phyloP scores from a whole-genome alignment of 768 basidiomycete genomes.

The Flagelloscypha sp. region DNA sequence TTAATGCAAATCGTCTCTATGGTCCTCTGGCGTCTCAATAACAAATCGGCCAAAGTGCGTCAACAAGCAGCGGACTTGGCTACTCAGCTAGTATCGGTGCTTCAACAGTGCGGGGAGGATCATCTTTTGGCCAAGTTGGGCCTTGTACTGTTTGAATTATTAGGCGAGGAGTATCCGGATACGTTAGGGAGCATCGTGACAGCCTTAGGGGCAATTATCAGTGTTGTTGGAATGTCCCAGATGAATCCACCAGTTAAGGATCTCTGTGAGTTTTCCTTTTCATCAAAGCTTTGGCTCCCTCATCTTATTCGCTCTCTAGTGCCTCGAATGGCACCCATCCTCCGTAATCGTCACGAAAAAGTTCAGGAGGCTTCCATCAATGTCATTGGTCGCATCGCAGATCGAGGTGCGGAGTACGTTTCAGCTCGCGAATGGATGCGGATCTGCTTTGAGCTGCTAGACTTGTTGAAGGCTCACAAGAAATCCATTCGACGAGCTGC shows the following conservation, averaged over 20 bases:
- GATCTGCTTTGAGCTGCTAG: constrained; percentile 96
- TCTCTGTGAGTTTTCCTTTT: constrained; percentile 60
- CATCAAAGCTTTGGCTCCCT: constrained; percentile 1
- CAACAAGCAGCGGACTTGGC: constrained; percentile 99
- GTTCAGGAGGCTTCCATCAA: constrained; percentile 99
- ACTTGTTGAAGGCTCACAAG: constrained; percentile 97
- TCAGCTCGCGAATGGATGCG: constrained; percentile 99
- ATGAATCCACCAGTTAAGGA: constrained; percentile 99
- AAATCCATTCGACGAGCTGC: constrained; percentile 98
- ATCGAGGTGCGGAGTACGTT: constrained; percentile 98
- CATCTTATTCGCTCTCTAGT: constrained; percentile 41
- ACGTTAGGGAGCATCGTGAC: constrained; percentile 99
- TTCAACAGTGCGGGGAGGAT: constrained; percentile 98
- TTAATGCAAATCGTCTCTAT: constrained; percentile 98
- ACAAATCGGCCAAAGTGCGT: constrained; percentile 98
- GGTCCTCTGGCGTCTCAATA: constrained; percentile 97
- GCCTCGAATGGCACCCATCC: constrained; percentile 99
- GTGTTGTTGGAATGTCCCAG: constrained; percentile 99
- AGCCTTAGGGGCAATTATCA: constrained; percentile 95
- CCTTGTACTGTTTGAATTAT: constrained; percentile 93
- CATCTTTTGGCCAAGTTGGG: constrained; percentile 93
- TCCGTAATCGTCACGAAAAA: constrained; percentile 97
- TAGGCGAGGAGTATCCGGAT: constrained; percentile 99
- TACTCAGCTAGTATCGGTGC: constrained; percentile 83
- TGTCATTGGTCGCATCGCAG: constrained; percentile 98